Evolutionary conservation across 441 rosid genomes (phyloP).

Genomic region (Metrosideros polymorpha): DNA sequence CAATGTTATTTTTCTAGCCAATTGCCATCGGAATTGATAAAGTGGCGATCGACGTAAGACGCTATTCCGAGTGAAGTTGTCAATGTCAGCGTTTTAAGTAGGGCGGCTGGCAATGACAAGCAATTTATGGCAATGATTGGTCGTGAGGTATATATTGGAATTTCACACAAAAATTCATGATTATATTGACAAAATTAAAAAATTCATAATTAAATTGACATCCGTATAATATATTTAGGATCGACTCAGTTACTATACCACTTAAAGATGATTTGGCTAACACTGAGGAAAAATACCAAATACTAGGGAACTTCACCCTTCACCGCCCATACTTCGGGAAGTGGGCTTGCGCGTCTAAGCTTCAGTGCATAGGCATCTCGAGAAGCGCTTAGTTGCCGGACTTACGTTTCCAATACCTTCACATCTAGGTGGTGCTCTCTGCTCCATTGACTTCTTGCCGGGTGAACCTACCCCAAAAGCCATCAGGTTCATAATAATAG

Average conservation of each 20-base stretch:
- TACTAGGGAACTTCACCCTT: not conserved
- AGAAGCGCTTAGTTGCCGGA: not conserved
- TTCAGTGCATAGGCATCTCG: not conserved
- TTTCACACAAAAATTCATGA: no score
- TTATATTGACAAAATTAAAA: no score
- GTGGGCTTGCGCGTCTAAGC: not conserved
- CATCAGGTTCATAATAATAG: no score
- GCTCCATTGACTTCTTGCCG: no score
- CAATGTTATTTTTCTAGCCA: accelerated
- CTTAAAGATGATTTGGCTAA: no score
- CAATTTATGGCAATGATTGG: no score
- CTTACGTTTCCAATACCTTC: no score
- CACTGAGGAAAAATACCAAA: not conserved
- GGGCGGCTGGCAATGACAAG: no score
- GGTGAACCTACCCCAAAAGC: not conserved
- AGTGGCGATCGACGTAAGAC: accelerated
- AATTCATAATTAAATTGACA: not conserved
- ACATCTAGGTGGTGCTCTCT: no score
- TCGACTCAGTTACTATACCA: no score
- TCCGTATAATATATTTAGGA: no score
- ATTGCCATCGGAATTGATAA: accelerated
- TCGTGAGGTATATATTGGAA: no score
- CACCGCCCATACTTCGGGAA: not conserved
- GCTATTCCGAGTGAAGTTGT: not conserved
- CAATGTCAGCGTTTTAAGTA: accelerated